Base-by-base conservation (phyloP, 306 rosid species). In the Vigna mungo region DNA sequence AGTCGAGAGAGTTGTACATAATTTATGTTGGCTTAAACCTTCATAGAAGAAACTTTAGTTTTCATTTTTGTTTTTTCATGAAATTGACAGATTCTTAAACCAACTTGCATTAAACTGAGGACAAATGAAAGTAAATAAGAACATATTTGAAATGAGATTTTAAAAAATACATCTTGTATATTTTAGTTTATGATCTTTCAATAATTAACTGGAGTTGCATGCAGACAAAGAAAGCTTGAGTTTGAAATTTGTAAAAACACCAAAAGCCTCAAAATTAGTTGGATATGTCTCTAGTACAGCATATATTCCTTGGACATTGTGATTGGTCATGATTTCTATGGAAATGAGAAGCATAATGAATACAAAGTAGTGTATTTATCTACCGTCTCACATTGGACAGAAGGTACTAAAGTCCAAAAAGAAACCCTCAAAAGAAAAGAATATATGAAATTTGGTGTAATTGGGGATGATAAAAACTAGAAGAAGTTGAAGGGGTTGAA, bases 401-500 rank as follows among this genome's bases (percentile, higher is more conserved):
- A 32, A 71, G 39, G 9, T 55, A 81, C 20, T 30, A 44, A 75
- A 64, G 27, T 44, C 27, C 32, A 49, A 27, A 46, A 20, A 64
- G 51, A 51, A 52, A 62, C 21, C 51, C 47, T 10, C 30, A 20
- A 53, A 25, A 14, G 4, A 66, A 68, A 68, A 56, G 15, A 44
- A 14, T 63, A 52, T 52, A 25, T 63, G 16, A 21, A 64, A 34
- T 63, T 30, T 47, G 34, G 49, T 72, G 75, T 78, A 16, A 44
- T 20, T 16, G 47, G 39, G 6, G 70, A 36, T 47, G 71, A 36
- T 23, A 60, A 49, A 78, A 70, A 72, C 88, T 88, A 93, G 83
- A 89, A 91, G 85, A 91, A 86, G 76, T 75, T 83, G 88, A 84
- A 86, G 82, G 79, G 77, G 51, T 56, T 79, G 85, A 90, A 91